Conservation (phyloP, 139 green algal species). For the Micractinium conductrix region DNA sequence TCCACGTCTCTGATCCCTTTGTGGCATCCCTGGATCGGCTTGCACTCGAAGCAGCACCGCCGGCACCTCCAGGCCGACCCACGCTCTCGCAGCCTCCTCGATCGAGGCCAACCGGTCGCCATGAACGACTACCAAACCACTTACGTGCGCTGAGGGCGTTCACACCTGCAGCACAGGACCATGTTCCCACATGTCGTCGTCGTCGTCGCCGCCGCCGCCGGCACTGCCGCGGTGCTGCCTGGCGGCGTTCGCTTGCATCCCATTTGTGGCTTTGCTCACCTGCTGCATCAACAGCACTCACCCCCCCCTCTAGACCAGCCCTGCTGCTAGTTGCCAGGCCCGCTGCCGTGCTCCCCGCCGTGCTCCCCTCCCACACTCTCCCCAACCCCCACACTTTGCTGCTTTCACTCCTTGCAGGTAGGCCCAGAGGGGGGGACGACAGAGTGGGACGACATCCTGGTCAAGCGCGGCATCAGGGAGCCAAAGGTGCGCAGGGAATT, state of each 20-base stretch:
- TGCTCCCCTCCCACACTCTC: neutral
- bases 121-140: constrained; percentile 81
- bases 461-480: constrained; percentile 75
- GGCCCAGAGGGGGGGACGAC: constrained; percentile 78
- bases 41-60: too few species aligned
- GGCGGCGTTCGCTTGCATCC: too few species aligned
- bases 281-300: too few species aligned
- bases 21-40: too few species aligned
- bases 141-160: constrained; percentile 70
- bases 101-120: neutral
- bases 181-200: too few species aligned
- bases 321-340: too few species aligned
- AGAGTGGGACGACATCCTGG: constrained; percentile 89
- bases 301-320: neutral
- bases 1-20: too few species aligned
- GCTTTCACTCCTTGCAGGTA: neutral
- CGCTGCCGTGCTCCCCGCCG: too few species aligned
- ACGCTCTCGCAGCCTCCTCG: too few species aligned
- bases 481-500: constrained; percentile 45
- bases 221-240: neutral
- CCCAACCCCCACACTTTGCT: neutral
- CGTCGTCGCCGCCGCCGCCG: neutral
- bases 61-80: too few species aligned
- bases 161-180: too few species aligned
- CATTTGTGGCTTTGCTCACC: too few species aligned